Evolutionary conservation across 2,329 filamentous ascomycete genomes (phyloP).

Genomic region (Hypoxylon rubiginosum): DNA sequence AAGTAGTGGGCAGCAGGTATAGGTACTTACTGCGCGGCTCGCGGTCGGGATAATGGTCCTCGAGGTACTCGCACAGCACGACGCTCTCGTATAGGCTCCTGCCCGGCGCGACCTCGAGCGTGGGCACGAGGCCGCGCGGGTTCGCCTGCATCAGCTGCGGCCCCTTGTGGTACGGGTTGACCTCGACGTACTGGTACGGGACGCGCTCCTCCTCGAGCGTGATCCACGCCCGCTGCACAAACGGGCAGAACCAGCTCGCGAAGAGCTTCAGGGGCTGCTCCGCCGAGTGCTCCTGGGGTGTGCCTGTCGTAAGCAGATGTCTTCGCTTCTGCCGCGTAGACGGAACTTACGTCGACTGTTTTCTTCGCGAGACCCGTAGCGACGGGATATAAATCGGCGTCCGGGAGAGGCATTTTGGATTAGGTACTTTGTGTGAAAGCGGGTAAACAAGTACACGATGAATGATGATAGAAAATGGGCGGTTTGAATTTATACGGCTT

Average conservation of each 20-base stretch:
- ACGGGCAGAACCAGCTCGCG: slow-evolving; percentile 82
- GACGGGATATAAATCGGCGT: slow-evolving; percentile 47
- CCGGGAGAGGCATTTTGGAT: slow-evolving; percentile 43
- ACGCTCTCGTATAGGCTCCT: slow-evolving; percentile 80
- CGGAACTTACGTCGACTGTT: slow-evolving; percentile 43
- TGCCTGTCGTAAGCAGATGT: neutral
- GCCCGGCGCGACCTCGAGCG: slow-evolving; percentile 66
- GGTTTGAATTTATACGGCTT: too few relatives aligned
- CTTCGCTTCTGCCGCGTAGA: neutral
- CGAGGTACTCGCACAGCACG: slow-evolving; percentile 80
- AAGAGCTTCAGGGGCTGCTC: slow-evolving; percentile 74
- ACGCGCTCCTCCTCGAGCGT: slow-evolving; percentile 80
- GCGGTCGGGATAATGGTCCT: slow-evolving; percentile 73
- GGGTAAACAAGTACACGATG: too few relatives aligned
- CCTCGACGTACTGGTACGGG: slow-evolving; percentile 80
- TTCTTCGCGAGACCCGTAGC: slow-evolving; percentile 48
- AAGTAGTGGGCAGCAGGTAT: too few relatives aligned
- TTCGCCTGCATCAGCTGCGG: slow-evolving; percentile 77
- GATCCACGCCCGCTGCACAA: slow-evolving; percentile 80
- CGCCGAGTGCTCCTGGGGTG: slow-evolving; percentile 54
- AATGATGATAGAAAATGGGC: too few relatives aligned
- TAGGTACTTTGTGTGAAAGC: too few relatives aligned
- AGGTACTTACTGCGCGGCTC: slow-evolving; percentile 46
- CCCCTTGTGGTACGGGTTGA: slow-evolving; percentile 83
- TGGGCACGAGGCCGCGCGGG: slow-evolving; percentile 81